Conservation (phyloP, 805 yeast species). For the Kodamaea restingae region DNA sequence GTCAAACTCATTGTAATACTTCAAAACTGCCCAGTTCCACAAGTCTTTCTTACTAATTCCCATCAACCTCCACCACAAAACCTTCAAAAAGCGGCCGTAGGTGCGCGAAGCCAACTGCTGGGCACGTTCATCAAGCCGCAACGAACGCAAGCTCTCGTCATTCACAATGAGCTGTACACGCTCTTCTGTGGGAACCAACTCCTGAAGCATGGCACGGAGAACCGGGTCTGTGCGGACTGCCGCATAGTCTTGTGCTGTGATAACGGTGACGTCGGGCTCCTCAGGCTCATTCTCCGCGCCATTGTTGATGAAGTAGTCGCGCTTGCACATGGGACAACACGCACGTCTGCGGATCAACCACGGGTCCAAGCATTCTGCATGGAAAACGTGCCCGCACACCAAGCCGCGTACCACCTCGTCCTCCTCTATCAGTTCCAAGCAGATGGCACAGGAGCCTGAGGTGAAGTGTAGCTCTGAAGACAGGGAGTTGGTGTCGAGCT, state of each 20-base stretch:
- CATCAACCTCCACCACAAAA: constrained; percentile 52
- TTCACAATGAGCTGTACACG: constrained; percentile 38
- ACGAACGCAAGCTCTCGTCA: constrained; percentile 29
- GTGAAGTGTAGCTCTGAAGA: constrained; percentile 48
- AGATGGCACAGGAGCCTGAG: constrained; percentile 74
- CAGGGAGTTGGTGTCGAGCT: neutral
- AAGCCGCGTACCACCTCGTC: constrained; percentile 67
- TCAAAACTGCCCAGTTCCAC: constrained; percentile 48
- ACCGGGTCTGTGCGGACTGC: constrained; percentile 33
- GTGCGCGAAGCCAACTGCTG: constrained; percentile 32
- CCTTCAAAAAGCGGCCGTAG: constrained; percentile 27
- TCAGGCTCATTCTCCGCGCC: constrained; percentile 2
- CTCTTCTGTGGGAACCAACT: constrained; percentile 37
- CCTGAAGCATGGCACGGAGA: constrained; percentile 35
- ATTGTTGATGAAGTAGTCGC: constrained; percentile 53
- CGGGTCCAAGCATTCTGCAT: constrained; percentile 72
- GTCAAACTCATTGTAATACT: constrained; percentile 17
- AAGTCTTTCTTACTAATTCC: constrained; percentile 49
- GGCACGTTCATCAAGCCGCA: constrained; percentile 45
- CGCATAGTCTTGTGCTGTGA: constrained; percentile 1
- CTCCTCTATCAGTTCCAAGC: constrained; percentile 62
- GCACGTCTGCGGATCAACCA: constrained; percentile 76
- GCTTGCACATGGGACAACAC: constrained; percentile 80
- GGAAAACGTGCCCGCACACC: constrained; percentile 81
- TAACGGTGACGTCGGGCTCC: too few species aligned